Conservation (phyloP, 148 eudicot genomes). For the Nyssa sinensis region DNA sequence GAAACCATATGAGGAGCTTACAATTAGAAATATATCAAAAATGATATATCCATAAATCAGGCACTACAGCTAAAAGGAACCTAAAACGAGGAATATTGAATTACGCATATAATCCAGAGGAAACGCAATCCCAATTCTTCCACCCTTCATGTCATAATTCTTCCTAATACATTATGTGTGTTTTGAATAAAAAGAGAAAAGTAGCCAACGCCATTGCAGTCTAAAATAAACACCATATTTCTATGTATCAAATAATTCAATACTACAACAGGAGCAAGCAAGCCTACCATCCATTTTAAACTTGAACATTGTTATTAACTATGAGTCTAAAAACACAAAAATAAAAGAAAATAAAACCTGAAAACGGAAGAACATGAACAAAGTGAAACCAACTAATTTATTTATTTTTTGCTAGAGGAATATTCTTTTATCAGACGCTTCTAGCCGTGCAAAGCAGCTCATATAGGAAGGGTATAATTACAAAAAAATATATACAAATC, state of each 20-base stretch:
- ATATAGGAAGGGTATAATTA: neutral
- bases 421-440: no score
- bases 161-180: neutral
- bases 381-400: neutral
- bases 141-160: neutral
- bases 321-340: neutral
- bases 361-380: neutral
- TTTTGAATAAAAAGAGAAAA: neutral
- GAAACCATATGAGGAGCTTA: neutral
- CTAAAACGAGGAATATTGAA: neutral
- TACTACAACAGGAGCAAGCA: neutral
- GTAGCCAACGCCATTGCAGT: neutral
- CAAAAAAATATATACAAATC: neutral
- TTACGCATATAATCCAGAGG: neutral
- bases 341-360: neutral
- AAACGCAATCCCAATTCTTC: neutral
- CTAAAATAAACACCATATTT: no score
- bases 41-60: neutral
- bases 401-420: no score
- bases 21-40: neutral
- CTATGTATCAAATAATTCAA: no score
- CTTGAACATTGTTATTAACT: neutral
- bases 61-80: neutral
- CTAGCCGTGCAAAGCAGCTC: neutral
- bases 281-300: neutral